phyloP scores from a whole-genome alignment of 495 filamentous ascomycete species.

The Physcia stellaris region DNA sequence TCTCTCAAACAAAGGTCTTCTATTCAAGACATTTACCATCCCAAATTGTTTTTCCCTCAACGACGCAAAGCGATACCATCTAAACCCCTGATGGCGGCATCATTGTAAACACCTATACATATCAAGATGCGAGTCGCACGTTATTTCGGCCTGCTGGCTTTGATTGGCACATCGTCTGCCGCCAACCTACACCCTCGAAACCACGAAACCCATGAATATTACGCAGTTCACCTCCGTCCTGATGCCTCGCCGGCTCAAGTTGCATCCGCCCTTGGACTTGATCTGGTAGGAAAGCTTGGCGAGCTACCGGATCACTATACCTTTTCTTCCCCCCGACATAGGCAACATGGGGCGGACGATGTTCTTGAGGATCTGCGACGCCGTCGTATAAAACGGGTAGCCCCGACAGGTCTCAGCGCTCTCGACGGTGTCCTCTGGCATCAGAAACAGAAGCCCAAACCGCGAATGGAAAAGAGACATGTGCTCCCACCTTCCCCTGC shows the following conservation, averaged over 20 bases:
- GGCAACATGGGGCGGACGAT: conserved; percentile 42
- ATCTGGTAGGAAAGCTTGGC: conserved; percentile 73
- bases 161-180: conserved; percentile 25
- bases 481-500: conserved; percentile 25
- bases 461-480: conserved; percentile 62
- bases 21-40: no score
- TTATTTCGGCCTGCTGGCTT: conserved; percentile 22
- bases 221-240: conserved; percentile 68
- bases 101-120: no score
- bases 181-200: conserved; percentile 38
- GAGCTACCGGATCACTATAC: conserved; percentile 73
- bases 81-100: no score
- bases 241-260: conserved; percentile 53
- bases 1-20: no score
- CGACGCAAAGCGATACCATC: no score
- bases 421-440: conserved; percentile 66
- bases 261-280: conserved; percentile 57
- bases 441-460: conserved; percentile 65
- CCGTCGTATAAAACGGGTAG: conserved; percentile 40
- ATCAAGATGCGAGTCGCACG: conserved; percentile 10
- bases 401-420: conserved; percentile 29
- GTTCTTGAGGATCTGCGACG: conserved; percentile 42
- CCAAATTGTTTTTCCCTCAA: no score
- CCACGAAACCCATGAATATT: conserved; percentile 71
- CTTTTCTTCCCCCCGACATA: conserved; percentile 52